These are phyloP conservation scores for Penicillium lividum DNA, from an alignment of 495 filamentous ascomycete genomes.

Conservation along the genomic window DNA sequence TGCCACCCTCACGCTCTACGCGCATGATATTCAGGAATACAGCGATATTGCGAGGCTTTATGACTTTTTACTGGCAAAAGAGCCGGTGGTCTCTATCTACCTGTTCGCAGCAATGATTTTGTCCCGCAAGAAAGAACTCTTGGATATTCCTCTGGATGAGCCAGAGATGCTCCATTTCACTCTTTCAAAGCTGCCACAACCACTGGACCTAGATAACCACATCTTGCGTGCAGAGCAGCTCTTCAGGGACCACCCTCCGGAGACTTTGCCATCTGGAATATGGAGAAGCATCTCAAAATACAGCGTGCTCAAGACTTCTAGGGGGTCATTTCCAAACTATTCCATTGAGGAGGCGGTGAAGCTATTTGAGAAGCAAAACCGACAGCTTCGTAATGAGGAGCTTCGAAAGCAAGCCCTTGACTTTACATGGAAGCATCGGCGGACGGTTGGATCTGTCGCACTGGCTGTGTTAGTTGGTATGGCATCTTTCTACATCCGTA, in stretches of 20 bases:
- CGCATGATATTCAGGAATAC: slow-evolving; percentile 91
- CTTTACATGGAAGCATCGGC: slow-evolving; percentile 59
- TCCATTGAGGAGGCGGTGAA: slow-evolving; percentile 59
- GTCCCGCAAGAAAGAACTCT: slow-evolving; percentile 73
- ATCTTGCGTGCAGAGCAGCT: slow-evolving; percentile 64
- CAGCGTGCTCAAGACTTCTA: slow-evolving; percentile 84
- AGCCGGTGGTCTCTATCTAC: slow-evolving; percentile 84
- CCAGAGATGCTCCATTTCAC: slow-evolving; percentile 92
- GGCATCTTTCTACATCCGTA: slow-evolving; percentile 54
- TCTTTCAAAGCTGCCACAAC: slow-evolving; percentile 81
- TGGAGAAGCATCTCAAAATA: slow-evolving; percentile 71
- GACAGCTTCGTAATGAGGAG: slow-evolving; percentile 65
- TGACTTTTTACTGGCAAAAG: slow-evolving; percentile 82
- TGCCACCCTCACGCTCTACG: slow-evolving; percentile 90
- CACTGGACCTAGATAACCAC: slow-evolving; percentile 79
- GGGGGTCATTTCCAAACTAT: slow-evolving; percentile 46
- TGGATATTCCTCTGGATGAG: slow-evolving; percentile 80
- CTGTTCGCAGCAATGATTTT: slow-evolving; percentile 88
- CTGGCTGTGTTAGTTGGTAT: slow-evolving; percentile 64
- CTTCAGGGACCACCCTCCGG: slow-evolving; percentile 69
- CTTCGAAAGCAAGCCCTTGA: slow-evolving; percentile 51
- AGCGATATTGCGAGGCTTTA: slow-evolving; percentile 85
- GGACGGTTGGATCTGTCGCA: slow-evolving; percentile 56
- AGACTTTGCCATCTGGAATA: slow-evolving; percentile 57
- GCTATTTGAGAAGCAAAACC: slow-evolving; percentile 68